Evolutionary conservation across 306 rosid genomes (phyloP).

Genomic region (Cucumis sativus): DNA sequence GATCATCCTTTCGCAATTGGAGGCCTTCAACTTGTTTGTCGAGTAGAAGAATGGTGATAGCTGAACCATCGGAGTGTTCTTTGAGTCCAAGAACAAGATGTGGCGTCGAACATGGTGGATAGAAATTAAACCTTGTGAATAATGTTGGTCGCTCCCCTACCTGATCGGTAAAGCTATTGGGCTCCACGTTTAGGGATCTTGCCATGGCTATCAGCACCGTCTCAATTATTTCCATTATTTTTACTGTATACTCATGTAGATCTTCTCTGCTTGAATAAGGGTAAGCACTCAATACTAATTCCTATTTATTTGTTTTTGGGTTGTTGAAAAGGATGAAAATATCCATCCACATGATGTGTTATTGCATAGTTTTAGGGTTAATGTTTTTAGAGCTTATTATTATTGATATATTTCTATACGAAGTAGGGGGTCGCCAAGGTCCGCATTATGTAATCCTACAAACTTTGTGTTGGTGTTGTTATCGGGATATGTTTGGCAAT

Average conservation of each 20-base stretch:
- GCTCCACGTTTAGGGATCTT: conserved; percentile 46
- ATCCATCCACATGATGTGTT: too few relatives aligned
- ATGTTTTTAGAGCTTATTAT: too few relatives aligned
- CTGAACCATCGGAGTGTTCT: conserved; percentile 60
- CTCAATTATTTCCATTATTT: conserved; percentile 19
- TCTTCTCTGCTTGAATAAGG: conserved; percentile 18
- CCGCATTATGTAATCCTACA: too few relatives aligned
- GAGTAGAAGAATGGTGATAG: conserved; percentile 52
- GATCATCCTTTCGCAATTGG: conserved; percentile 38
- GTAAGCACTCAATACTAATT: not conserved
- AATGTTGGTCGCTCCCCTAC: conserved; percentile 25
- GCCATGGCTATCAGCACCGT: conserved; percentile 48
- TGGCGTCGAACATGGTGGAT: conserved; percentile 53
- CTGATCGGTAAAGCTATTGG: conserved; percentile 36
- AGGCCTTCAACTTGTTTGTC: conserved; percentile 64
- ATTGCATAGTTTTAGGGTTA: too few relatives aligned
- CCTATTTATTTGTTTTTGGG: too few relatives aligned
- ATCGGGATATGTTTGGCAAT: too few relatives aligned
- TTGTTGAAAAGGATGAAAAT: too few relatives aligned
- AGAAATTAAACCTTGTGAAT: conserved; percentile 44
- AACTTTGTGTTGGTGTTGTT: too few relatives aligned
- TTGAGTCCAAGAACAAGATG: conserved; percentile 55
- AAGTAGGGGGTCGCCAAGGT: too few relatives aligned
- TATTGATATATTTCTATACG: too few relatives aligned
- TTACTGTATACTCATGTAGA: conserved; percentile 31